phyloP scores from a whole-genome alignment of 1,139 yeast species.

The Yamadazyma oceani region DNA sequence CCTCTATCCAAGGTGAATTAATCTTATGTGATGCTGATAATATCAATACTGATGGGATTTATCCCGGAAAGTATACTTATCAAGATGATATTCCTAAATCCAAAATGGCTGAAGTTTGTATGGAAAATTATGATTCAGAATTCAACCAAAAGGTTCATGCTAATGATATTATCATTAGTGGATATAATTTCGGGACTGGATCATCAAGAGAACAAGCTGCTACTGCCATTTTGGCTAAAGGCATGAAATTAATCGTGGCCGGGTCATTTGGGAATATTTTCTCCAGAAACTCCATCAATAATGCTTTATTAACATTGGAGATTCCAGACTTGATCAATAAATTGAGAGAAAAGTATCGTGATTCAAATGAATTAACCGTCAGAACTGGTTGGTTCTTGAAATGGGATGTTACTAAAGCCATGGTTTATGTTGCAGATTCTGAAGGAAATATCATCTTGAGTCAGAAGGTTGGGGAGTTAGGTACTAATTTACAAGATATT shows the following conservation, averaged over 20 bases:
- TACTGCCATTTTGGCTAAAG: conserved; percentile 91
- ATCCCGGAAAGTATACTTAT: conserved; percentile 98
- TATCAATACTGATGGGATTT: conserved; percentile 96
- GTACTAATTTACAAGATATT: conserved; percentile 92
- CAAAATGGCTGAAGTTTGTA: conserved; percentile 97
- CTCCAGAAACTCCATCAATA: conserved; percentile 92
- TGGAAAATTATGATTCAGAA: conserved; percentile 96
- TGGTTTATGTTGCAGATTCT: conserved; percentile 73
- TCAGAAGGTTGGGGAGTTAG: conserved; percentile 93
- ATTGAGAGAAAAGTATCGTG: conserved; percentile 67
- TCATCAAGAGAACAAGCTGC: conserved; percentile 99
- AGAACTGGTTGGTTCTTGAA: conserved; percentile 92
- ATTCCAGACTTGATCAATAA: conserved; percentile 81
- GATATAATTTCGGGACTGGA: conserved; percentile 96
- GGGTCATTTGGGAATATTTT: conserved; percentile 98
- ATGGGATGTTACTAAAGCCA: conserved; percentile 90
- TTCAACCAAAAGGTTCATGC: conserved; percentile 78
- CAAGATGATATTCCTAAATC: conserved; percentile 94
- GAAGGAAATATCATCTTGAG: conserved; percentile 64
- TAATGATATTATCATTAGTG: conserved; percentile 87
- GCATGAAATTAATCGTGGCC: conserved; percentile 87
- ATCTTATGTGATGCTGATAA: conserved; percentile 96
- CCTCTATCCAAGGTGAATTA: conserved; percentile 81
- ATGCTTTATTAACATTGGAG: conserved; percentile 89
- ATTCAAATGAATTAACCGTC: conserved; percentile 68